Evolutionary conservation across 352 stramenopile species (phyloP).

Genomic region (Phytophthora hybrid): DNA sequence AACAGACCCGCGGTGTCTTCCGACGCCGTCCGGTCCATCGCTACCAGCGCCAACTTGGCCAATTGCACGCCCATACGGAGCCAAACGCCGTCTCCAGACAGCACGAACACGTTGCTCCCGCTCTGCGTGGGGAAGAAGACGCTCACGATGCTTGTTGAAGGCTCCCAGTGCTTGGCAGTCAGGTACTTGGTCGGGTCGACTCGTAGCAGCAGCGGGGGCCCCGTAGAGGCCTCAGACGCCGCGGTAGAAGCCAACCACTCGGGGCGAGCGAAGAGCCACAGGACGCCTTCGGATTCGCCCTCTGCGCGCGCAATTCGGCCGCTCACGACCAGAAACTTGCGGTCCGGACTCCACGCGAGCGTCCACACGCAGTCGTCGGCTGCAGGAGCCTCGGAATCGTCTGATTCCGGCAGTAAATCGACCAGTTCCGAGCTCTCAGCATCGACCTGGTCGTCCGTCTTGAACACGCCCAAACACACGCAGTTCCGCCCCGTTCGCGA

Average conservation of each 20-base stretch:
- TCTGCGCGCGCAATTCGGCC: conserved; percentile 35
- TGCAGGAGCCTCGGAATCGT: neutral
- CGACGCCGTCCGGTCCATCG: conserved; percentile 30
- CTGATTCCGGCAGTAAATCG: conserved; percentile 28
- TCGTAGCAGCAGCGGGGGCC: conserved; percentile 38
- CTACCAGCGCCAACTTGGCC: conserved; percentile 52
- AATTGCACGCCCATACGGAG: conserved; percentile 60
- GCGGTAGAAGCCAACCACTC: conserved; percentile 43
- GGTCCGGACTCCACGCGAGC: conserved; percentile 66
- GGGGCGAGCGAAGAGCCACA: conserved; percentile 60
- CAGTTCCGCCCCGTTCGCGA: conserved; percentile 33
- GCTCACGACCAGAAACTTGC: conserved; percentile 55
- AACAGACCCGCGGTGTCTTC: conserved; percentile 38
- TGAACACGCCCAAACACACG: conserved; percentile 47
- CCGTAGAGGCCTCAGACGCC: conserved; percentile 11
- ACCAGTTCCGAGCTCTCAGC: conserved; percentile 19
- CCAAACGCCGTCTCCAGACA: conserved; percentile 52
- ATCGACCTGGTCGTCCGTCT: conserved; percentile 10
- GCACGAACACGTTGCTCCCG: conserved; percentile 48
- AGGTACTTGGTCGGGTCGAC: conserved; percentile 47
- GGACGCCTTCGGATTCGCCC: conserved; percentile 22
- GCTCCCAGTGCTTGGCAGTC: conserved; percentile 53
- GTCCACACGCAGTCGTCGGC: conserved; percentile 26
- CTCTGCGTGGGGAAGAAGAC: conserved; percentile 55
- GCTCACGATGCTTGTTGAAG: conserved; percentile 38